These are phyloP conservation scores for Boletus tomentosulus DNA, from an alignment of 768 basidiomycete genomes.

Conservation along the genomic window DNA sequence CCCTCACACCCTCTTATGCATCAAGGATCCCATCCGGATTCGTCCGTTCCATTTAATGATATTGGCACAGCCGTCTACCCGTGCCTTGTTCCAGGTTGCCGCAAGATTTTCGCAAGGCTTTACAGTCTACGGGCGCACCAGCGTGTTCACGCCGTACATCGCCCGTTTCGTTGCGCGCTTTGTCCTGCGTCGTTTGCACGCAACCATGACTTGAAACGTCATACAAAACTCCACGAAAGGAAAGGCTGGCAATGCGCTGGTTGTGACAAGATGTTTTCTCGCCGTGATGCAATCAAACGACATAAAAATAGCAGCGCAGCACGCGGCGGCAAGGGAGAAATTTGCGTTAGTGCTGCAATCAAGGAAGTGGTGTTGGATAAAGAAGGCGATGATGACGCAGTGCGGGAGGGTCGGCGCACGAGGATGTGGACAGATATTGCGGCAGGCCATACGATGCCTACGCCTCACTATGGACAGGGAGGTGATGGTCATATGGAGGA, in stretches of 20 bases:
- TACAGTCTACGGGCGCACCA: conserved; percentile 71
- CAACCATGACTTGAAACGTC: conserved; percentile 79
- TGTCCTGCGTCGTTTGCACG: conserved; percentile 77
- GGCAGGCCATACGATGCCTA: conserved; percentile 28
- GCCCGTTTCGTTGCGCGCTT: conserved; percentile 57
- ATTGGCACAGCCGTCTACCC: conserved; percentile 79
- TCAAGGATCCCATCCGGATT: conserved; percentile 16
- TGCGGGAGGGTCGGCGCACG: conserved; percentile 56
- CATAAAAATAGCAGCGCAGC: conserved; percentile 61
- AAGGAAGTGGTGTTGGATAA: conserved; percentile 53
- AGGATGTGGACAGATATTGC: conserved; percentile 63
- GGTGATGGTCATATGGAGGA: conserved; percentile 44
- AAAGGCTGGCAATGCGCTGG: conserved; percentile 72
- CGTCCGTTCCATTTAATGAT: conserved; percentile 37
- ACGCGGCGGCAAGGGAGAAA: conserved; percentile 47
- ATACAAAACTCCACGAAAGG: conserved; percentile 64
- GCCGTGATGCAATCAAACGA: conserved; percentile 75
- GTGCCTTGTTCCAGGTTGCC: conserved; percentile 61
- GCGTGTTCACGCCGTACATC: conserved; percentile 57
- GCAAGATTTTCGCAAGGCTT: conserved; percentile 65
- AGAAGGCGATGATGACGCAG: conserved; percentile 33
- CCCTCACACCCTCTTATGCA: conserved; percentile 31
- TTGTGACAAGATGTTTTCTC: conserved; percentile 69
- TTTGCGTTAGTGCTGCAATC: conserved; percentile 55
- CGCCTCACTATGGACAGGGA: conserved; percentile 9